phyloP scores from a whole-genome alignment of 345 rosid genomes.

The Eucalyptus pauciflora region DNA sequence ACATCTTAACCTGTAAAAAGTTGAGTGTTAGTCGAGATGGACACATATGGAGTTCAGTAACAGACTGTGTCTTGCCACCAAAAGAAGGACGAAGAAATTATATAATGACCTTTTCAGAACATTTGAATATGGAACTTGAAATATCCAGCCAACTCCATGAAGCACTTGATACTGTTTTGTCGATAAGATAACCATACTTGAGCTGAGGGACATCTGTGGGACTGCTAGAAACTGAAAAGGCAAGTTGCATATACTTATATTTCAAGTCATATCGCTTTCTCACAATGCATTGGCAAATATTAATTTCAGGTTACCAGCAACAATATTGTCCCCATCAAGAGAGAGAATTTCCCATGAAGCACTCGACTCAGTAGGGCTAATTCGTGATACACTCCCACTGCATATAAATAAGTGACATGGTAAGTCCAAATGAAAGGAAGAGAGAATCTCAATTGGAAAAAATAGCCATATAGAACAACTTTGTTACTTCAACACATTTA shows the following conservation, averaged over 20 bases:
- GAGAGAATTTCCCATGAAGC: slow-evolving; percentile 64
- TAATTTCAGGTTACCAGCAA: slow-evolving; percentile 53
- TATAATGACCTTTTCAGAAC: slow-evolving; percentile 46
- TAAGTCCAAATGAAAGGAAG: neutral
- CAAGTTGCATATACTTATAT: neutral
- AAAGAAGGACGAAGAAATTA: neutral
- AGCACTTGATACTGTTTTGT: slow-evolving; percentile 18
- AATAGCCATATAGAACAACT: neutral
- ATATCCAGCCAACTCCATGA: slow-evolving; percentile 64
- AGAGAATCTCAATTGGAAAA: neutral
- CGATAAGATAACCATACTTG: slow-evolving; percentile 49
- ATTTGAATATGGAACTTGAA: slow-evolving; percentile 49
- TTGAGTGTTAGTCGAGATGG: neutral
- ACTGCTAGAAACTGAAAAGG: slow-evolving; percentile 70
- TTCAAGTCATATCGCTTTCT: neutral
- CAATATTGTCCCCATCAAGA: slow-evolving; percentile 58
- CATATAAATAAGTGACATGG: neutral
- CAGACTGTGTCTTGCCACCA: neutral
- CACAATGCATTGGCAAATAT: neutral
- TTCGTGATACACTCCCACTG: slow-evolving; percentile 61
- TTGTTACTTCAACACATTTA: slow-evolving; percentile 53
- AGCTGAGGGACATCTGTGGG: slow-evolving; percentile 66
- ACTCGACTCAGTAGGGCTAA: slow-evolving; percentile 54
- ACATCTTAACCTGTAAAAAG: slow-evolving; percentile 36
- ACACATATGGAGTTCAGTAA: neutral